Conservation (phyloP, 106 monocot species). For the Dendrobium officinale region DNA sequence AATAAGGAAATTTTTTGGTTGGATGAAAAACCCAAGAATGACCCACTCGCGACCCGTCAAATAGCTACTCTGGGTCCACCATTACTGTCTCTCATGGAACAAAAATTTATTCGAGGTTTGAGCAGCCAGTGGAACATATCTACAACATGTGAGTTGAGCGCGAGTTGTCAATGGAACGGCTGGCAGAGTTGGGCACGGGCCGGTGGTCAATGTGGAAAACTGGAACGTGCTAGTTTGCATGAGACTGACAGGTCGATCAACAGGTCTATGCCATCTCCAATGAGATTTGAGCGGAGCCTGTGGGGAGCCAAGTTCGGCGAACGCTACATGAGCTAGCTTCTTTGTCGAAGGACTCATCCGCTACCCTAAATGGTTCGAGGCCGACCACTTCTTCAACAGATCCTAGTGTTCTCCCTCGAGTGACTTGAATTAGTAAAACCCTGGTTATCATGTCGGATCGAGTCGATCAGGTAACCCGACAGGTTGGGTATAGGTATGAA, state of each 20-base stretch:
- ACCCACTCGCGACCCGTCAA: background rate
- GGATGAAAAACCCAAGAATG: no score
- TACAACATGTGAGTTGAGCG: constrained; percentile 94
- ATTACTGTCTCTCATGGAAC: background rate
- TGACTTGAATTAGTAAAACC: no score
- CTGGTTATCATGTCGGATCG: no score
- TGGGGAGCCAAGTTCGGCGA: constrained; percentile 55
- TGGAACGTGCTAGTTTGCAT: constrained; percentile 57
- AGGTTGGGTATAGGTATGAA: no score
- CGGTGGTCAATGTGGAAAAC: constrained; percentile 83
- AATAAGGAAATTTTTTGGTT: no score
- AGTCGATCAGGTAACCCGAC: no score
- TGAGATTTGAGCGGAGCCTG: constrained; percentile 70
- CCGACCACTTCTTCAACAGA: constrained; percentile 76
- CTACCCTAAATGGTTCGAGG: constrained; percentile 93
- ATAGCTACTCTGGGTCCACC: background rate
- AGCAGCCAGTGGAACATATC: constrained; percentile 56
- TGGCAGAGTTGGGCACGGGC: constrained; percentile 32
- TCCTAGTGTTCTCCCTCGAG: constrained; percentile 20
- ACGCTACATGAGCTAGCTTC: constrained; percentile 78
- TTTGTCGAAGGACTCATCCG: constrained; percentile 73
- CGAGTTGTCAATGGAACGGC: constrained; percentile 32
- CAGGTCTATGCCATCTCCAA: constrained; percentile 73
- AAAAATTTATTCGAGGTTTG: constrained; percentile 5
- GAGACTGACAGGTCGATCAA: constrained; percentile 98